Conservation (phyloP, 768 basidiomycete genomes). For the Boletus rubescentipes region DNA sequence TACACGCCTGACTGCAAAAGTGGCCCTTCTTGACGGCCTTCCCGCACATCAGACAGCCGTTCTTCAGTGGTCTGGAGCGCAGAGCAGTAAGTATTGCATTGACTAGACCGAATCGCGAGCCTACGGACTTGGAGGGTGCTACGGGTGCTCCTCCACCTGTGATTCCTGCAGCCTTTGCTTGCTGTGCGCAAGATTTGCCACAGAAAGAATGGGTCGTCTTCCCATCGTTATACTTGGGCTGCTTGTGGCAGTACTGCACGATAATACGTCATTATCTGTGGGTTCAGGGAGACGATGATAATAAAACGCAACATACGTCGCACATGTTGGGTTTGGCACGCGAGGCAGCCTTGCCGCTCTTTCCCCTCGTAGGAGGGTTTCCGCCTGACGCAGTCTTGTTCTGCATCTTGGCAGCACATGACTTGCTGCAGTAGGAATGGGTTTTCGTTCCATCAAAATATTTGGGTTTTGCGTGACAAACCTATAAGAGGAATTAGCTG, state of each 20-base stretch:
- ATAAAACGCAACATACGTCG: slow-evolving; percentile 40
- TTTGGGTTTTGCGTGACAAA: slow-evolving; percentile 56
- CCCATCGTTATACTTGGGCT: slow-evolving; percentile 60
- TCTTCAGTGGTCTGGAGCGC: slow-evolving; percentile 35
- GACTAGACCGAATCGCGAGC: slow-evolving; percentile 19
- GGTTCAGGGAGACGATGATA: background rate
- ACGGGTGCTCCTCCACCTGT: slow-evolving; percentile 22
- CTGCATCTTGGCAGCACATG: slow-evolving; percentile 51
- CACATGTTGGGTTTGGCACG: slow-evolving; percentile 42
- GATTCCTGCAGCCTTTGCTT: slow-evolving; percentile 35
- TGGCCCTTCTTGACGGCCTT: slow-evolving; percentile 58
- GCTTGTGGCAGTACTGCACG: slow-evolving; percentile 53
- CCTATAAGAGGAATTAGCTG: slow-evolving; percentile 32
- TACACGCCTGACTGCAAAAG: slow-evolving; percentile 60
- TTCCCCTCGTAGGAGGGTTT: slow-evolving; percentile 28
- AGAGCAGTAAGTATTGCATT: slow-evolving; percentile 33
- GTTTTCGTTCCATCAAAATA: slow-evolving; percentile 54
- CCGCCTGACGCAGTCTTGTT: slow-evolving; percentile 24
- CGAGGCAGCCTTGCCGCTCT: slow-evolving; percentile 24
- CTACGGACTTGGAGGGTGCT: slow-evolving; percentile 34
- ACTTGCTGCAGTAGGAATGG: slow-evolving; percentile 60
- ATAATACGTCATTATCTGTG: slow-evolving; percentile 6
- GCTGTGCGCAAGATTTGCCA: slow-evolving; percentile 60
- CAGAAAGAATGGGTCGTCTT: slow-evolving; percentile 61
- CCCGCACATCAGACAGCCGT: slow-evolving; percentile 61